Evolutionary conservation across 2,329 filamentous ascomycete genomes (phyloP), one percentile per base, ranked within the genome.

Genomic region (Stachybotrys elegans): DNA sequence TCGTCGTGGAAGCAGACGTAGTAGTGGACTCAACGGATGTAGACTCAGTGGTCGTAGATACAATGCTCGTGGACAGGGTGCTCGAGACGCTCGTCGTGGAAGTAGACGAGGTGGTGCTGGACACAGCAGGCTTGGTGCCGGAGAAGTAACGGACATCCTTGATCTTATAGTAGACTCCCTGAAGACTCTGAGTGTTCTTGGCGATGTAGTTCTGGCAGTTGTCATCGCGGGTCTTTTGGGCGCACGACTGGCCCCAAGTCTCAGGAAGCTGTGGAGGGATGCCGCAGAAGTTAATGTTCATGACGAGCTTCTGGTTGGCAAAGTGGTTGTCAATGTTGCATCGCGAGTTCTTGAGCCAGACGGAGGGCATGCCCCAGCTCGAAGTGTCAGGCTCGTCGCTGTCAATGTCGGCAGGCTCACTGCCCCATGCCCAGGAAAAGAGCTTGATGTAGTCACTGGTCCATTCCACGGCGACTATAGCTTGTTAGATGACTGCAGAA

Each of bases 251-350:
- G 37, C 48, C 47, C 58, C 61, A 67, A 32, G 57, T 47, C 13
- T 48, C 44, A 4, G 46, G 31, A 32, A 55, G 53, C 41, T 61
- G 81, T 2, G 84, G 83, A 69, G 83, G 86, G 54, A 82, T 77
- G 16, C 86, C 87, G 60, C 87, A 92, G 60, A 91, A 84, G 22
- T 82, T 62, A 36, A 86, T 87, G 68, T 89, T 81, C 53, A 90
- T 76, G 43, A 89, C 79, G 48, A 95, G 78, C 54, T 82, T 78
- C 70, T 91, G 78, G 56, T 82, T 69, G 48, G 67, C 68, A 62
- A 93, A 86, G 55, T 78, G 72, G 2, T 60, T 61, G 49, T 79
- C 67, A 51, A 89, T 79, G 50, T 88, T 69, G 64, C 88, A 94
- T 31, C 55, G 56, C 44, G 53, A 50, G 40, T 67, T 70, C 14